Percentiles rank a stretch among this genome's conserved stretches.
Evolutionary conservation across 2,329 filamentous ascomycete genomes (phyloP).

Genomic region (Salinomyces thailandicus): DNA sequence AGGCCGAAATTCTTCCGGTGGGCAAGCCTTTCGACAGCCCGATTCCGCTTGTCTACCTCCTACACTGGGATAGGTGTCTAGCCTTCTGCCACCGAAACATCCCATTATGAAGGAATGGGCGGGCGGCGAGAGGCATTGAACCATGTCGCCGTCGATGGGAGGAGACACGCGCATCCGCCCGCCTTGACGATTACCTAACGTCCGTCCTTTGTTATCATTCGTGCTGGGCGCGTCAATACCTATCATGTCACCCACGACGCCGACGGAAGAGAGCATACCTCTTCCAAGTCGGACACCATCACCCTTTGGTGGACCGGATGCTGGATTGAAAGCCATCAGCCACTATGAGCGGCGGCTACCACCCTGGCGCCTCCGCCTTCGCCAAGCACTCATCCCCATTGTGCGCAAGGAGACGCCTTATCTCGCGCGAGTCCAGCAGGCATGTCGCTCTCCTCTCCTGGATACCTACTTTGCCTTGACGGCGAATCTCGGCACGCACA

Average conservation of each 20-base stretch:
- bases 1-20: no score
- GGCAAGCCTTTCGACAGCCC: no score
- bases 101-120: no score
- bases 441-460: conserved; percentile 67
- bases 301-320: conserved; percentile 41
- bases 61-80: no score
- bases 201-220: no score
- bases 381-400: conserved; percentile 72
- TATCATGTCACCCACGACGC: conserved; percentile 11
- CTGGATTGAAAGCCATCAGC: conserved; percentile 69
- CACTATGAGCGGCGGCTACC: conserved; percentile 58
- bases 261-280: conserved; percentile 13
- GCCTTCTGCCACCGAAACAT: no score
- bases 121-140: background rate
- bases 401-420: conserved; percentile 93
- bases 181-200: background rate
- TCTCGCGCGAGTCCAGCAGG: conserved; percentile 74
- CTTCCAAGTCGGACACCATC: conserved; percentile 21
- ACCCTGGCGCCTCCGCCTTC: conserved; percentile 75
- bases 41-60: no score
- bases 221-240: no score
- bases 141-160: background rate
- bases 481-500: conserved; percentile 93
- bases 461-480: conserved; percentile 97
- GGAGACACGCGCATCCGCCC: background rate